phyloP scores from a whole-genome alignment of 1,284 basidiomycete genomes.

The Tranzscheliella williamsii region DNA sequence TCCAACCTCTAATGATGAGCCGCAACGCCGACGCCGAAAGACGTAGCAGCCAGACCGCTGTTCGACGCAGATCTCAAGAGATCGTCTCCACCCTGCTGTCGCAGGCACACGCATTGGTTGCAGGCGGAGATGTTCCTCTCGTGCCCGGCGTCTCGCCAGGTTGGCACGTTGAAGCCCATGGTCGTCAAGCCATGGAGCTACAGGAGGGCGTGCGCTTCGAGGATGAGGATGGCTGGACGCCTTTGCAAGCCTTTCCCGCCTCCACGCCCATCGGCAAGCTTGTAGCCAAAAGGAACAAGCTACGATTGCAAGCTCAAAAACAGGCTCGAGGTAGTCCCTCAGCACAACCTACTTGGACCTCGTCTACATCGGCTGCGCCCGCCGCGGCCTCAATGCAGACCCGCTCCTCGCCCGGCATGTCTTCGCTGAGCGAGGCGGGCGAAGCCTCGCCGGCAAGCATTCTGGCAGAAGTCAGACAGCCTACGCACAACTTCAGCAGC shows the following conservation, averaged over 20 bases:
- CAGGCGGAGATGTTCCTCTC: slow-evolving; percentile 4
- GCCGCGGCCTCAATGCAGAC: not conserved
- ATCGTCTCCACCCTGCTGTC: not conserved
- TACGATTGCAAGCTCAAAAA: slow-evolving; percentile 1
- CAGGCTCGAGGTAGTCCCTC: too few species aligned
- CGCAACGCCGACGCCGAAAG: slow-evolving; percentile 17
- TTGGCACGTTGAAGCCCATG: slow-evolving; percentile 42
- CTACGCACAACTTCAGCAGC: not conserved
- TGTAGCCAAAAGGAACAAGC: slow-evolving; percentile 14
- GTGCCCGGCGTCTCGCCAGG: slow-evolving; percentile 43
- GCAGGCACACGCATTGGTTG: not conserved
- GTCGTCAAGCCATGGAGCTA: slow-evolving; percentile 38
- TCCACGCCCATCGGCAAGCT: slow-evolving; percentile 20
- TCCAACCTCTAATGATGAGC: slow-evolving; percentile 41
- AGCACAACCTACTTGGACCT: too few species aligned
- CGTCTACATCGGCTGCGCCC: not conserved
- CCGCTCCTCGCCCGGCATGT: not conserved
- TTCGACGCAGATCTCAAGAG: slow-evolving; percentile 1
- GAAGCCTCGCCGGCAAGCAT: not conserved
- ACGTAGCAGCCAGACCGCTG: slow-evolving; percentile 11
- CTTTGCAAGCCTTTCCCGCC: slow-evolving; percentile 36
- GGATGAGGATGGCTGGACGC: slow-evolving; percentile 45
- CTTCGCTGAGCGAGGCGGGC: not conserved
- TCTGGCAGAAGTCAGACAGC: not conserved
- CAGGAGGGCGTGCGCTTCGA: slow-evolving; percentile 28